These are phyloP conservation scores for Microthlaspi erraticum DNA, from an alignment of 345 rosid genomes.

Conservation along the genomic window DNA sequence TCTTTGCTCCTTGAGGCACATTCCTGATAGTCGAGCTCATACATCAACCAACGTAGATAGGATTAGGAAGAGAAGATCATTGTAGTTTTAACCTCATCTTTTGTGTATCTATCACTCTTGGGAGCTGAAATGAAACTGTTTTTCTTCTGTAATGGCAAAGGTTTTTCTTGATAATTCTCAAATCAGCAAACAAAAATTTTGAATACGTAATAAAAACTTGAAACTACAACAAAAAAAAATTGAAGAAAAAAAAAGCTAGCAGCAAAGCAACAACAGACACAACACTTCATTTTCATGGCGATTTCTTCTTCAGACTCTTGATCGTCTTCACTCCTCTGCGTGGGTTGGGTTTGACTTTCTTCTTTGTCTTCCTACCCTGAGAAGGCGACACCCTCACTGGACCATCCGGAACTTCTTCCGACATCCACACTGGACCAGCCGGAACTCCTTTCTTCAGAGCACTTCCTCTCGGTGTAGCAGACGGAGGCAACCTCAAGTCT, in stretches of 20 bases:
- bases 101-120: background rate
- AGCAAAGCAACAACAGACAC: conserved; percentile 19
- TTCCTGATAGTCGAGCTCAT: conserved; percentile 5
- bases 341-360: conserved; percentile 55
- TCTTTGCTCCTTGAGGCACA: conserved; percentile 52
- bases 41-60: background rate
- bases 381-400: conserved; percentile 71
- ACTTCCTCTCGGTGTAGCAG: conserved; percentile 96
- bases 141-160: background rate
- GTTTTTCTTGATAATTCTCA: background rate
- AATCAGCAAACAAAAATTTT: conserved; percentile 26
- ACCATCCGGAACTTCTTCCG: conserved; percentile 86
- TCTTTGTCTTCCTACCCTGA: conserved; percentile 58
- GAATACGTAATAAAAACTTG: conserved; percentile 14
- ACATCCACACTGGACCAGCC: conserved; percentile 83
- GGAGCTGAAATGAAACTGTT: background rate
- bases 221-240: conserved; percentile 23
- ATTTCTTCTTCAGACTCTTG: conserved; percentile 64
- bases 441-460: conserved; percentile 91
- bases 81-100: background rate
- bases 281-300: conserved; percentile 36
- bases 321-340: conserved; percentile 57
- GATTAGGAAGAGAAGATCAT: conserved; percentile 2
- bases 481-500: conserved; percentile 87
- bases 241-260: conserved; percentile 7